phyloP scores from a whole-genome alignment of 768 basidiomycete species.

The Termitomyces sp. region DNA sequence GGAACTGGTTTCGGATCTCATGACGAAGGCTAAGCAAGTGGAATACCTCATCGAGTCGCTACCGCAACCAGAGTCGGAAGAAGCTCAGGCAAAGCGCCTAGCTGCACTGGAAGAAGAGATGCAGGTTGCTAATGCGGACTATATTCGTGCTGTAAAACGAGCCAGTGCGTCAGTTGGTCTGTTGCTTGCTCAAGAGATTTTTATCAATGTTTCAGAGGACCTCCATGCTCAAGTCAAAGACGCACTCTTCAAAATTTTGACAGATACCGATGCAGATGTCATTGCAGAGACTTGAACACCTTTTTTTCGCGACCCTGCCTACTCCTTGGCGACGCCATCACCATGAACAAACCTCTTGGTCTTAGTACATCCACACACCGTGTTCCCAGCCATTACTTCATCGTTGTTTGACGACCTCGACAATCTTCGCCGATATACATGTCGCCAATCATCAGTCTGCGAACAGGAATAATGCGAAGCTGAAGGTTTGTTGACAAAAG shows the following conservation, averaged over 20 bases:
- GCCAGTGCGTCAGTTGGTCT: slow-evolving; percentile 56
- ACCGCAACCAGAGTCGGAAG: slow-evolving; percentile 76
- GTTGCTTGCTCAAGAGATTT: neutral
- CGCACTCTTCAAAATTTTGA: slow-evolving; percentile 53
- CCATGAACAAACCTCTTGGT: neutral
- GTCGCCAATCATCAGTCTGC: no score
- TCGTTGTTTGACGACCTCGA: no score
- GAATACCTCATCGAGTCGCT: slow-evolving; percentile 80
- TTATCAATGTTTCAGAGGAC: slow-evolving; percentile 36
- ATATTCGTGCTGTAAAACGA: slow-evolving; percentile 64
- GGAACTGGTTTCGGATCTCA: slow-evolving; percentile 79
- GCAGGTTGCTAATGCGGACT: slow-evolving; percentile 71
- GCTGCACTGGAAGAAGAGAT: slow-evolving; percentile 68
- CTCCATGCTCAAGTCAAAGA: slow-evolving; percentile 61
- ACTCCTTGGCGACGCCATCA: no score
- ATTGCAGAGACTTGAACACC: slow-evolving; percentile 7
- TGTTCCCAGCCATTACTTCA: no score
- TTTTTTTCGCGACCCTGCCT: no score
- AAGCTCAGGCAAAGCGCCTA: slow-evolving; percentile 72
- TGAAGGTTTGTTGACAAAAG: no score
- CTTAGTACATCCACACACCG: no score
- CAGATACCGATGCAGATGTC: slow-evolving; percentile 40
- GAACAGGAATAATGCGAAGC: no score
- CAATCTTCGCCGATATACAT: no score
- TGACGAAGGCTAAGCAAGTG: slow-evolving; percentile 86